These are phyloP conservation scores for Escovopsis sp. DNA, from an alignment of 2,329 filamentous ascomycete species.

Conservation along the genomic window DNA sequence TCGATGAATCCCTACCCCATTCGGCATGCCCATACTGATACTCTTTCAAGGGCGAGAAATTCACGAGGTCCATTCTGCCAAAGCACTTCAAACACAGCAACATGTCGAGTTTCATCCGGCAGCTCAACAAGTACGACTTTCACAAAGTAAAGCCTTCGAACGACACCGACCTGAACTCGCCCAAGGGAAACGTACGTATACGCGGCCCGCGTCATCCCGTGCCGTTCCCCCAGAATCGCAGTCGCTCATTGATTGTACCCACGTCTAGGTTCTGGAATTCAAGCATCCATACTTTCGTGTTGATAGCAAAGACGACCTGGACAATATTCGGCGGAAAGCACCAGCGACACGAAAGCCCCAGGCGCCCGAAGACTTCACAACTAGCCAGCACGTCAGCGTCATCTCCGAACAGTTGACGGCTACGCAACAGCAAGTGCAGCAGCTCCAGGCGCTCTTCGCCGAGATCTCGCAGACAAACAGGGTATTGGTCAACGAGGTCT, in stretches of 20 bases:
- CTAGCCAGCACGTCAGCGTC: constrained; percentile 76
- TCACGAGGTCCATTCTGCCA: constrained; percentile 90
- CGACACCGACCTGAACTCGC: constrained; percentile 19
- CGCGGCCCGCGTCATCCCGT: too few relatives aligned
- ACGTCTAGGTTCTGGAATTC: constrained; percentile 53
- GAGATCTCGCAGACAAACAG: constrained; percentile 55
- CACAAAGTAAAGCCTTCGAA: constrained; percentile 68
- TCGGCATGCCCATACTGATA: constrained; percentile 3
- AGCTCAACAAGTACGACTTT: constrained; percentile 95
- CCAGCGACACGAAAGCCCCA: constrained; percentile 72
- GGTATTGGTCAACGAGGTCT: constrained; percentile 45
- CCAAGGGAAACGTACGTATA: constrained; percentile 22
- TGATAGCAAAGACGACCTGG: constrained; percentile 89
- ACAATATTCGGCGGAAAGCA: constrained; percentile 92
- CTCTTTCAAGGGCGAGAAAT: constrained; percentile 71
- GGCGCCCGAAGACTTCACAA: constrained; percentile 54
- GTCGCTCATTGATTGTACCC: too few relatives aligned
- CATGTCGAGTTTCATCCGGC: constrained; percentile 90
- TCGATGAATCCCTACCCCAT: neutral
- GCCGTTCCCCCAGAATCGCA: too few relatives aligned
- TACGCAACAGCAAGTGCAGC: constrained; percentile 83
- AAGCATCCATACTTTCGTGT: constrained; percentile 93
- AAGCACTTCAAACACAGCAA: constrained; percentile 99
- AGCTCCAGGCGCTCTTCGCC: constrained; percentile 69
- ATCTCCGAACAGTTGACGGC: constrained; percentile 79